Percentiles rank a stretch among this genome's conserved stretches.
Conservation (phyloP, 805 yeast species). For the Scheffersomyces stipitis region DNA sequence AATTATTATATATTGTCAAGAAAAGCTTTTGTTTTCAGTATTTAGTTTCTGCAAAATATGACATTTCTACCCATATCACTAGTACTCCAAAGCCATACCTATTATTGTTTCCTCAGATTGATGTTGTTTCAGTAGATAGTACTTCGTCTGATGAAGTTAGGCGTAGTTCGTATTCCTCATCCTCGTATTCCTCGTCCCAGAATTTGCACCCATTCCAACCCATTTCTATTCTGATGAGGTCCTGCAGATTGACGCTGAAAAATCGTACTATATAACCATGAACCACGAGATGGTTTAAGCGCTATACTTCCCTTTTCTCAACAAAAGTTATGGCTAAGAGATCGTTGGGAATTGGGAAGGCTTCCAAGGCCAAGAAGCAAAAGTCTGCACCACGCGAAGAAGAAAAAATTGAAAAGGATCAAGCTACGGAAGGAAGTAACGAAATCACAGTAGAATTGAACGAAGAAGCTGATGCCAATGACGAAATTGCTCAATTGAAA, state of each 20-base stretch:
- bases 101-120: too few relatives aligned
- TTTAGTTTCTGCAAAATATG: too few relatives aligned
- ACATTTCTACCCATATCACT: too few relatives aligned
- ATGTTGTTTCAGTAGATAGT: too few relatives aligned
- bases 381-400: constrained; percentile 10
- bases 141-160: too few relatives aligned
- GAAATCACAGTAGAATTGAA: constrained; percentile 59
- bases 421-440: constrained; percentile 13
- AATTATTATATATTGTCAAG: too few relatives aligned
- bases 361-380: constrained; percentile 27
- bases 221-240: too few relatives aligned
- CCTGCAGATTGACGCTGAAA: background rate
- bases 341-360: constrained; percentile 40
- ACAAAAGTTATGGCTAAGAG: constrained; percentile 26
- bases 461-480: constrained; percentile 70
- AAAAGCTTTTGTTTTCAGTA: too few relatives aligned
- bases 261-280: background rate
- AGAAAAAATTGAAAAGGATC: constrained; percentile 15
- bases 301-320: background rate
- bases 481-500: constrained; percentile 72
- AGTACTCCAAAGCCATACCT: too few relatives aligned
- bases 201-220: too few relatives aligned
- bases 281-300: background rate
- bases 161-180: too few relatives aligned
- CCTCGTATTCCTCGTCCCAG: too few relatives aligned